Base-by-base conservation (phyloP, 768 basidiomycete genomes). In the Porpolomopsis calyptriformis region DNA sequence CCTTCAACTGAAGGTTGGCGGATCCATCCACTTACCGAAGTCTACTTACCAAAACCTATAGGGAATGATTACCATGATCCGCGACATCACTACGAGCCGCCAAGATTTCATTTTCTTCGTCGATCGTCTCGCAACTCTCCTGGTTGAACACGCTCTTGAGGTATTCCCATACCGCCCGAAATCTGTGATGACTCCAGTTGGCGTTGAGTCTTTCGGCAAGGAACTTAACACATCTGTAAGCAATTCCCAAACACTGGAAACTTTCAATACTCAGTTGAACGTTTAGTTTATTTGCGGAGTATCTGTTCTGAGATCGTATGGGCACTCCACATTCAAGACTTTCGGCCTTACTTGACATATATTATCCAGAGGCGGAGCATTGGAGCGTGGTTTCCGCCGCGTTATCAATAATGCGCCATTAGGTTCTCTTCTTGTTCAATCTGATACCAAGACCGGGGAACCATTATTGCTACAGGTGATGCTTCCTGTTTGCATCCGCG, bases 91-190 rank as follows among this genome's bases (percentile, higher is more conserved):
- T n/a, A 82, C 86, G 0, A 65, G 66, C 10, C 70, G 81, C 14
- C 85, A 86, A 54, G 91, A 97, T 57, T 98, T 97, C 56, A 80
- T 97, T 31, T 94, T 96, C 69, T 91, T 90, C 57, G 78, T 78
- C 0, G 91, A 96, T 59, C 75, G 94, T 14, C 66, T 98, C 1
- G 78, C 93, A 0, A 91, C 88, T 0, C 63, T 89, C 16, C 64
- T 98, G 19, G 78, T 87, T 4, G 94, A 98, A 62, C 74, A 80
- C 58, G 89, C 91, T 0, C 68, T 93, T 57, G 82, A 83, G 35
- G 71, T 79, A 48, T 71, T 98, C n/a, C 91, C 91, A 1, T 87
- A 82, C 62, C 58, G 64, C 24, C 57, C 68, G 2, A 77, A 76
- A 55, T 64, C 64, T 0, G 73, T 94, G 4, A 68, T 62, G 16